Conservation (phyloP, 176 grass and related monocot genomes). For the Avena eriantha region DNA sequence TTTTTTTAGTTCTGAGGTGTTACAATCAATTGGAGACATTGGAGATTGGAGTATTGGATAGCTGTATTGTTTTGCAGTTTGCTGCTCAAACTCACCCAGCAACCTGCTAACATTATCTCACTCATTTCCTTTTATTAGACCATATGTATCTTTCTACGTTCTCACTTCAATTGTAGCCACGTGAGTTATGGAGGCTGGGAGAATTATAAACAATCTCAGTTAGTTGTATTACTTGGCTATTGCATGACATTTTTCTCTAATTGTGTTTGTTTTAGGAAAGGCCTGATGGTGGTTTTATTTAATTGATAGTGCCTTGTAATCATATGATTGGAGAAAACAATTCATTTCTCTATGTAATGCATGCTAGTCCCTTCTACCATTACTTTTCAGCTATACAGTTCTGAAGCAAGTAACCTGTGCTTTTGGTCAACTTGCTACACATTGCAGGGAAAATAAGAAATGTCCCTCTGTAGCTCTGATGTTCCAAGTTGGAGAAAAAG, state of each 20-base stretch:
- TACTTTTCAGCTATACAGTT: slow-evolving; percentile 35
- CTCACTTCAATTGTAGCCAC: background rate
- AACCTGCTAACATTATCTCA: background rate
- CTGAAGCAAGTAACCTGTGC: slow-evolving; percentile 24
- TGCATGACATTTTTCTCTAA: slow-evolving; percentile 15
- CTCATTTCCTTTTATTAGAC: background rate
- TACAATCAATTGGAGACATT: slow-evolving; percentile 27
- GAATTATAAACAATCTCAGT: slow-evolving; percentile 17
- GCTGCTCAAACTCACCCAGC: background rate
- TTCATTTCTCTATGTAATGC: background rate
- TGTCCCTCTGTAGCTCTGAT: slow-evolving; percentile 99
- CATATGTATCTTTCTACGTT: slow-evolving; percentile 2
- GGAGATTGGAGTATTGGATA: background rate
- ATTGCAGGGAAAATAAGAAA: slow-evolving; percentile 59
- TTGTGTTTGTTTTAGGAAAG: slow-evolving; percentile 30
- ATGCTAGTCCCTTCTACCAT: slow-evolving; percentile 20
- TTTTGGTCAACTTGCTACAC: slow-evolving; percentile 36
- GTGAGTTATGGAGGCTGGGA: background rate
- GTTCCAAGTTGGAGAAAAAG: slow-evolving; percentile 98
- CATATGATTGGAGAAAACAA: background rate
- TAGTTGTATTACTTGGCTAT: background rate
- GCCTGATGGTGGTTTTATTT: slow-evolving; percentile 21
- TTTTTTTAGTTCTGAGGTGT: slow-evolving; percentile 37
- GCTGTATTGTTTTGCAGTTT: slow-evolving; percentile 28
- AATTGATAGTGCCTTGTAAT: background rate